Evolutionary conservation across 2,329 filamentous ascomycete genomes (phyloP).

Genomic region (Talaromyces rugulosus): DNA sequence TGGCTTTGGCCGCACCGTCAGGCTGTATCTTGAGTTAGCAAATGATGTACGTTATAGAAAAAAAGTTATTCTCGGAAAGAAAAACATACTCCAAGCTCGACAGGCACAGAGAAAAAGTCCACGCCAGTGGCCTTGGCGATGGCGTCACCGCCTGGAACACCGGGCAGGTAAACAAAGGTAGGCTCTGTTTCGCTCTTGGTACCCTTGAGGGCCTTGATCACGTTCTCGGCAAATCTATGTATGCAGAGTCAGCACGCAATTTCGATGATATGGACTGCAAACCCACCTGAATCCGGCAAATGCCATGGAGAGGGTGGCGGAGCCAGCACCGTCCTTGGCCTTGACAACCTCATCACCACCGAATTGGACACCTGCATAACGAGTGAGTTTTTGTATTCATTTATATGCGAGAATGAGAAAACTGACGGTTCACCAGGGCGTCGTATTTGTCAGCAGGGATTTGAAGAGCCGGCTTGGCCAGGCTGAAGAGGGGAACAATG

Average conservation of each 20-base stretch:
- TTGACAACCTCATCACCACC: conserved; percentile 96
- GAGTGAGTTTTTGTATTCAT: not conserved
- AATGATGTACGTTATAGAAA: conserved; percentile 1
- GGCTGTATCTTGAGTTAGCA: conserved; percentile 51
- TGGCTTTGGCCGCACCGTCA: conserved; percentile 79
- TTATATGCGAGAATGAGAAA: not conserved
- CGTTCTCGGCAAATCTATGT: conserved; percentile 81
- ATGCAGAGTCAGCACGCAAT: conserved; percentile 16
- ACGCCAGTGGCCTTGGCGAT: conserved; percentile 77
- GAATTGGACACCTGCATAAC: conserved; percentile 70
- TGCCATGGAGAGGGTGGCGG: conserved; percentile 90
- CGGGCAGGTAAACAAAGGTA: conserved; percentile 91
- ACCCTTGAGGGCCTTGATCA: conserved; percentile 82
- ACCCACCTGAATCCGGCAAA: conserved; percentile 86
- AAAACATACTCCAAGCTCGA: conserved; percentile 84
- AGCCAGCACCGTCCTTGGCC: conserved; percentile 88
- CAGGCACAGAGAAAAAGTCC: conserved; percentile 94
- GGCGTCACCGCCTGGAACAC: conserved; percentile 79
- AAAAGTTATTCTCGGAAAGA: conserved; percentile 3
- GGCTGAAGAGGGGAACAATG: conserved; percentile 95
- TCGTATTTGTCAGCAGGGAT: conserved; percentile 90
- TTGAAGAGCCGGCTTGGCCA: conserved; percentile 71
- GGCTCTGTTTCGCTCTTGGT: conserved; percentile 92
- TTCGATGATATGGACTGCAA: conserved; percentile 12
- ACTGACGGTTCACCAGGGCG: conserved; percentile 75